Conservation (phyloP, 2,329 filamentous ascomycete genomes). For the Aureobasidium sp. region DNA sequence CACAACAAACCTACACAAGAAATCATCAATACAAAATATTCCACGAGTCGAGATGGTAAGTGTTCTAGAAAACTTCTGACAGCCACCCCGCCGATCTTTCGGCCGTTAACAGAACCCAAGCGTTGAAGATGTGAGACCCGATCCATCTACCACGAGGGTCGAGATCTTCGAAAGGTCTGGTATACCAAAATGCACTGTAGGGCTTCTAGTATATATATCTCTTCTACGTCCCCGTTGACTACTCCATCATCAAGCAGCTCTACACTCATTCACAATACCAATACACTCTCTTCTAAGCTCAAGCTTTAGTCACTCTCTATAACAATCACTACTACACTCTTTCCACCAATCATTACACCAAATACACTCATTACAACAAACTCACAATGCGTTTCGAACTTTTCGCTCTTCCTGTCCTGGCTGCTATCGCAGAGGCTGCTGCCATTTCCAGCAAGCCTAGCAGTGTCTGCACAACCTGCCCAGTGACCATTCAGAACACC, state of each 20-base stretch:
- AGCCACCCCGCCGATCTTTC: slow-evolving; percentile 1
- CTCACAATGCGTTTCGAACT: slow-evolving; percentile 12
- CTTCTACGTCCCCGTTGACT: neutral
- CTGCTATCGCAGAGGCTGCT: neutral
- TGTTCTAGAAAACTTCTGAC: neutral
- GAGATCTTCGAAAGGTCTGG: neutral
- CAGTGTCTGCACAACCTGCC: slow-evolving; percentile 6
- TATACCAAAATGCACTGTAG: neutral
- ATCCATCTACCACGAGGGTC: neutral
- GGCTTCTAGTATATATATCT: neutral
- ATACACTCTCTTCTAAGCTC: neutral
- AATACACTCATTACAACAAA: neutral
- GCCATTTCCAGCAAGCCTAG: slow-evolving; percentile 4
- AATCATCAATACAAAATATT: neutral
- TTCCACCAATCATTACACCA: neutral
- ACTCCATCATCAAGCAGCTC: neutral
- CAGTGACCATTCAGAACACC: slow-evolving; percentile 3
- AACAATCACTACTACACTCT: neutral
- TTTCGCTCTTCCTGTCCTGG: neutral
- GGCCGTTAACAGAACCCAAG: neutral
- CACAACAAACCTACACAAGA: neutral
- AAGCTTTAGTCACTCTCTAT: neutral
- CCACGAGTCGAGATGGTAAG: neutral
- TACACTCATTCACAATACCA: neutral
- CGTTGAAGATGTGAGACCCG: slow-evolving; percentile 10